A percentile compares a stretch with the other conserved stretches of the same genome.
phyloP scores from a whole-genome alignment of 1,139 yeast species.

The Scheffersomyces cryptocercus region DNA sequence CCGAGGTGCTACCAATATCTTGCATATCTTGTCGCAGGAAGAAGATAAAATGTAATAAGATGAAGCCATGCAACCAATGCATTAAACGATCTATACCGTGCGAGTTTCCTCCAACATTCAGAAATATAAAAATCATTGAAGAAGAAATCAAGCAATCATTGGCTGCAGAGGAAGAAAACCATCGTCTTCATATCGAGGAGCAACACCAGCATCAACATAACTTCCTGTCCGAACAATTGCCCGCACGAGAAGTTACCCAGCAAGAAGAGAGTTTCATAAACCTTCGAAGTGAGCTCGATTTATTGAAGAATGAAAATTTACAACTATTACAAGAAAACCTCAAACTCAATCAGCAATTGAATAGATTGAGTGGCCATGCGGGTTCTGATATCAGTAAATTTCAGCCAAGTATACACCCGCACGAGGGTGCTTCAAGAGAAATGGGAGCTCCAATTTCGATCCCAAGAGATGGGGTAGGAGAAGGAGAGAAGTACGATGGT shows the following conservation, averaged over 20 bases:
- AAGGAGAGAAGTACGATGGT: slow-evolving; percentile 48
- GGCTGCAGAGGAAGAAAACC: not conserved
- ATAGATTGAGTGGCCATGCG: not conserved
- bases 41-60: slow-evolving; percentile 43
- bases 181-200: not conserved
- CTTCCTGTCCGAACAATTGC: not conserved
- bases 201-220: not conserved
- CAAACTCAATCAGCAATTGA: slow-evolving; percentile 14
- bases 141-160: slow-evolving; percentile 13
- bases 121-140: slow-evolving; percentile 36
- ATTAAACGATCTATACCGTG: slow-evolving; percentile 31
- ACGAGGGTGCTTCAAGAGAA: not conserved
- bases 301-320: slow-evolving; percentile 20
- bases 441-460: not conserved
- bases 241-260: not conserved
- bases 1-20: slow-evolving; percentile 39
- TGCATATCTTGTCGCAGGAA: slow-evolving; percentile 45
- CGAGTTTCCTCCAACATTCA: slow-evolving; percentile 40
- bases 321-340: slow-evolving; percentile 20
- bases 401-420: not conserved
- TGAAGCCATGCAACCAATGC: slow-evolving; percentile 44
- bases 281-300: slow-evolving; percentile 13
- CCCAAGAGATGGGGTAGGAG: slow-evolving; percentile 4
- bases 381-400: not conserved
- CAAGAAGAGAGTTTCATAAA: slow-evolving; percentile 1